These are phyloP conservation scores for Penicillium griseofulvum DNA, from an alignment of 2,329 filamentous ascomycete species.

Conservation along the genomic window DNA sequence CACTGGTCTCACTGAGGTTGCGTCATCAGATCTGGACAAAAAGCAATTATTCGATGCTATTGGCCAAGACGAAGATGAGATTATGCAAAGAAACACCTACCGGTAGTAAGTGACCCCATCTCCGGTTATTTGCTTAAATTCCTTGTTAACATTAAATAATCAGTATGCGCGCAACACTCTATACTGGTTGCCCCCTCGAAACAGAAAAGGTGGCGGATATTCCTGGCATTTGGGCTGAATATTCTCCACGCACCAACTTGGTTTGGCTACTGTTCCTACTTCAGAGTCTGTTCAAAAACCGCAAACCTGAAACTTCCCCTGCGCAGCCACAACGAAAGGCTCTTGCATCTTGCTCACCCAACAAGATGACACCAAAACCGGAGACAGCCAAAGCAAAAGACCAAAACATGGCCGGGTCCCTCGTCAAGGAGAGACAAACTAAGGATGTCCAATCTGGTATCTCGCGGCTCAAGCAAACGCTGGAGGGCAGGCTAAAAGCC, in stretches of 20 bases:
- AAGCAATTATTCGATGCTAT: slow-evolving; percentile 45
- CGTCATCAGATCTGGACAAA: slow-evolving; percentile 44
- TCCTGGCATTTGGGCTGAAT: slow-evolving; percentile 52
- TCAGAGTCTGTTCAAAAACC: slow-evolving; percentile 51
- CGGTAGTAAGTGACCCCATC: slow-evolving; percentile 35
- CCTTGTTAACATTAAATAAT: background rate
- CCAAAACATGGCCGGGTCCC: background rate
- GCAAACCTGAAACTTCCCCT: slow-evolving; percentile 21
- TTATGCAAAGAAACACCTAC: slow-evolving; percentile 42
- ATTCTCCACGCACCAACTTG: slow-evolving; percentile 60
- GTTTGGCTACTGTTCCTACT: slow-evolving; percentile 64
- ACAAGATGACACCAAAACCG: slow-evolving; percentile 19
- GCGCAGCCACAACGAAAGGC: slow-evolving; percentile 24
- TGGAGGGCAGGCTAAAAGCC: slow-evolving; percentile 33
- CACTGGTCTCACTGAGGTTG: slow-evolving; percentile 30
- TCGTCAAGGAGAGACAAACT: slow-evolving; percentile 9
- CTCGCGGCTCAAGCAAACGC: slow-evolving; percentile 26
- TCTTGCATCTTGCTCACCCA: slow-evolving; percentile 35
- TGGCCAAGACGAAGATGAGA: slow-evolving; percentile 43
- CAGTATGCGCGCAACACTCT: slow-evolving; percentile 44
- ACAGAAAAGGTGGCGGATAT: slow-evolving; percentile 35
- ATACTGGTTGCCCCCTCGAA: slow-evolving; percentile 45
- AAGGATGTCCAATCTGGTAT: slow-evolving; percentile 18
- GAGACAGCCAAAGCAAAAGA: slow-evolving; percentile 6
- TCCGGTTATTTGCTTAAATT: background rate